phyloP scores from a whole-genome alignment of 345 rosid species.

The Pseudoturritis turrita region DNA sequence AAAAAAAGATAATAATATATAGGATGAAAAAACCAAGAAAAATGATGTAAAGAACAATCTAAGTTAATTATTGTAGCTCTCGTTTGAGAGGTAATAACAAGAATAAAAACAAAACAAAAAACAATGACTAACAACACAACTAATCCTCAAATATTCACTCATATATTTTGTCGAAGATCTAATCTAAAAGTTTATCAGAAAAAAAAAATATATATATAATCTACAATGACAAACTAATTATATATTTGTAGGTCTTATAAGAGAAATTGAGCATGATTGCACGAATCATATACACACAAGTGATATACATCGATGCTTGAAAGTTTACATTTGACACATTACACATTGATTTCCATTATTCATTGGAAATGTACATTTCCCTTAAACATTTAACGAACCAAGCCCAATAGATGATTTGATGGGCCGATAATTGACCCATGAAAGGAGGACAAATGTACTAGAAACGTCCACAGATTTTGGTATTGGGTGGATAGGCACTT shows the following conservation, averaged over 20 bases:
- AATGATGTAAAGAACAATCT: no score
- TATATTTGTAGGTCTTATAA: no score
- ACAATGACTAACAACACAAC: not conserved
- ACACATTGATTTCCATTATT: not conserved
- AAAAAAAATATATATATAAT: no score
- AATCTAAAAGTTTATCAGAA: no score
- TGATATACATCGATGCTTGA: not conserved
- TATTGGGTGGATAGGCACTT: conserved; percentile 24
- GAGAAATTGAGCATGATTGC: no score
- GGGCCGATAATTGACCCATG: not conserved
- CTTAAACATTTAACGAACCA: not conserved
- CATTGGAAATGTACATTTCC: not conserved
- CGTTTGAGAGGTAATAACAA: no score
- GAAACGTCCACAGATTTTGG: conserved; percentile 19
- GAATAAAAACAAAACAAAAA: no score
- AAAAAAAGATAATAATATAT: no score
- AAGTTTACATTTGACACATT: not conserved
- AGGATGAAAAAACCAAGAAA: no score
- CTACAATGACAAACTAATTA: not conserved
- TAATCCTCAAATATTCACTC: not conserved
- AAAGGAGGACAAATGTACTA: not conserved
- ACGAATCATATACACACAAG: not conserved
- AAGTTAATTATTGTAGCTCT: no score
- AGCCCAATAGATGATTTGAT: not conserved
- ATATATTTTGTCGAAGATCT: not conserved